Conservation (phyloP, 352 stramenopile genomes). For the Pythium aquatile region DNA sequence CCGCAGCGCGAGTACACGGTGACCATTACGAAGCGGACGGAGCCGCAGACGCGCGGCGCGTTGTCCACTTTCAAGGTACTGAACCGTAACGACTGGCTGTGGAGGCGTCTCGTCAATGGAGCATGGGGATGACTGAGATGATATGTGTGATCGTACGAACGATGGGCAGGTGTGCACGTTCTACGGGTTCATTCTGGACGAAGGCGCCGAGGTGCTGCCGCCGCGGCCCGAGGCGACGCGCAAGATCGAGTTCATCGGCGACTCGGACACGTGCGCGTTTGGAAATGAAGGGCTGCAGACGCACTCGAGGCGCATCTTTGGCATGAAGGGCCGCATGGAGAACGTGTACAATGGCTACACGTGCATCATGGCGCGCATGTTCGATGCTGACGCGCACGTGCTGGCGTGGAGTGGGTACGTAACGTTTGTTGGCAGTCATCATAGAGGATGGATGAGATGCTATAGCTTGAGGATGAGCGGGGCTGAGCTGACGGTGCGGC, state of each 20-base stretch:
- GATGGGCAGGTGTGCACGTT: constrained; percentile 74
- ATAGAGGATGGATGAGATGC: too few relatives aligned
- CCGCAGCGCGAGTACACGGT: constrained; percentile 55
- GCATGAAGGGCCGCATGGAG: constrained; percentile 86
- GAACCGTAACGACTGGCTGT: not conserved
- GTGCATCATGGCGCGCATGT: constrained; percentile 82
- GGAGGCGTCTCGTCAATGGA: too few relatives aligned
- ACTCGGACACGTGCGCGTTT: constrained; percentile 82
- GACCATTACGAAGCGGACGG: constrained; percentile 76
- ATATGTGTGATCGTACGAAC: not conserved
- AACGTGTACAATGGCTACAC: constrained; percentile 88
- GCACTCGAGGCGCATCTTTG: constrained; percentile 74
- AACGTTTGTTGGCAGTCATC: not conserved
- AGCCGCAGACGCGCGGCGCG: constrained; percentile 80
- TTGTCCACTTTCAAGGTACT: constrained; percentile 85
- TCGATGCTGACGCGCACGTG: constrained; percentile 83
- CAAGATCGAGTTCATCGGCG: constrained; percentile 85
- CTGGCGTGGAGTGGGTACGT: constrained; percentile 78
- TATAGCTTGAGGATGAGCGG: not conserved
- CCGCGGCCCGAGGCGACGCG: constrained; percentile 33
- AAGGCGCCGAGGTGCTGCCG: constrained; percentile 57
- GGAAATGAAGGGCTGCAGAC: constrained; percentile 81
- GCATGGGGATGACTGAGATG: not conserved
- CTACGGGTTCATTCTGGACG: constrained; percentile 85
- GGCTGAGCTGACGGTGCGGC: not conserved